Base-by-base conservation (phyloP, 2,329 filamentous ascomycete genomes). In the Aspergillus sp. region DNA sequence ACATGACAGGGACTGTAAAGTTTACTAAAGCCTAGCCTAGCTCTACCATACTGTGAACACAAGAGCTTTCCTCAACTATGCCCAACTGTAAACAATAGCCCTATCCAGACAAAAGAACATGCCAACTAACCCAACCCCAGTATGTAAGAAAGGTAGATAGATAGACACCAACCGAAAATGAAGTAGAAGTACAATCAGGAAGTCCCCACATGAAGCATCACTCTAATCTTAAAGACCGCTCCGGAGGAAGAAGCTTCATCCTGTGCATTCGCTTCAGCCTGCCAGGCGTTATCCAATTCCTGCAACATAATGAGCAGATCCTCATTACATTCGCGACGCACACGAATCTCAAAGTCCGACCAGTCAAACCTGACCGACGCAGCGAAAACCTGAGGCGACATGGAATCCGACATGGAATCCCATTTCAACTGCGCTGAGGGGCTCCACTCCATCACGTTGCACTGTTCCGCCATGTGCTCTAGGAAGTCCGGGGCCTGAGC, bases 301-400 rank as follows among this genome's bases (percentile, higher is more conserved):
- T 50, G 15, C 50, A 64, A 54, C 3, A 68, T 44, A 19, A 60
- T 15, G 7, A 48, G 27, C 61, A 57, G 65, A 38, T 70, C 69
- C 8, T 57, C 17, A 15, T 69, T 61, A 11, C 58, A 51, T 1
- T 61, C 67, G 42, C 50, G 62, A 8, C 69, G 64, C 1, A 71
- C 58, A 6, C 64, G 57, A 32, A 69, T 64, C 23, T 59, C 59
- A 11, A 66, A 63, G 4, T 48, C 55, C 0, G 67, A 64, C 69
- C 67, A 71, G 13, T 62, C 58, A 8, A 68, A 62, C 21, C 50
- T 64, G 5, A 71, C 59, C 1, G 69, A 70, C 15, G 63, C 68
- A 5, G 61, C 56, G 3, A 66, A 49, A 1, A 21, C 19, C 32
- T 36, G 49, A 62, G 17, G 32, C 32, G 32, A 5, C 32, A 36